Percentiles rank a stretch among this genome's conserved stretches.
Evolutionary conservation across 2,329 filamentous ascomycete species (phyloP).

Genomic region (Neobulgaria alba): DNA sequence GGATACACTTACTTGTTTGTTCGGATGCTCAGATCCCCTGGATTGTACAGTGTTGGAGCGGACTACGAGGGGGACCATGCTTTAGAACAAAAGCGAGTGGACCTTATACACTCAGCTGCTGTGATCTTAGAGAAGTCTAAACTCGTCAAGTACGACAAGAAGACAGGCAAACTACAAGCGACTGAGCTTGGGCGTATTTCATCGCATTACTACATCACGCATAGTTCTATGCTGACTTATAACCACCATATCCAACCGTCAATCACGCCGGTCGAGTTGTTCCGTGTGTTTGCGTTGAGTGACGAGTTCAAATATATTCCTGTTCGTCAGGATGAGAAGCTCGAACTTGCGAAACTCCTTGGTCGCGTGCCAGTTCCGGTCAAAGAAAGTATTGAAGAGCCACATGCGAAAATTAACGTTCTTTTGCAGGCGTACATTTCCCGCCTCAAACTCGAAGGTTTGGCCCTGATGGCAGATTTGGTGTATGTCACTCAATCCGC

Average conservation of each 20-base stretch:
- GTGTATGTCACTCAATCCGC: constrained; percentile 98
- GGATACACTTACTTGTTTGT: constrained; percentile 98
- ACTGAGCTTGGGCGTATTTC: constrained; percentile 94
- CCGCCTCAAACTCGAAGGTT: constrained; percentile 81
- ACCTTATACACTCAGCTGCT: constrained; percentile 90
- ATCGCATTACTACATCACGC: constrained; percentile 96
- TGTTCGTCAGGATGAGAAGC: constrained; percentile 92
- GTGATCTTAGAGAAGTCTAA: constrained; percentile 78
- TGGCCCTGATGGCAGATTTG: constrained; percentile 96
- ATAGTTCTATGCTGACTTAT: constrained; percentile 95
- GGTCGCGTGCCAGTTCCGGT: constrained; percentile 89
- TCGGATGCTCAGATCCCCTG: constrained; percentile 91
- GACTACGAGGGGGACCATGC: constrained; percentile 92
- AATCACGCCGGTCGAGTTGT: constrained; percentile 89
- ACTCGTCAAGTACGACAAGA: constrained; percentile 91
- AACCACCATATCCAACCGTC: constrained; percentile 90
- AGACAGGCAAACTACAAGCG: constrained; percentile 76
- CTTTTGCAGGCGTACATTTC: constrained; percentile 95
- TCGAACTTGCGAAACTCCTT: constrained; percentile 87
- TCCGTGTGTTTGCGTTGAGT: constrained; percentile 91
- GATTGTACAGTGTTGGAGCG: constrained; percentile 87
- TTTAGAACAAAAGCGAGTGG: constrained; percentile 94
- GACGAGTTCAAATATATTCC: constrained; percentile 99
- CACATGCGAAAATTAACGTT: constrained; percentile 97
- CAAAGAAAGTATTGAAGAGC: constrained; percentile 95